Conservation (phyloP, 2,329 filamentous ascomycete species). For the Neophaeococcomyces aloes region DNA sequence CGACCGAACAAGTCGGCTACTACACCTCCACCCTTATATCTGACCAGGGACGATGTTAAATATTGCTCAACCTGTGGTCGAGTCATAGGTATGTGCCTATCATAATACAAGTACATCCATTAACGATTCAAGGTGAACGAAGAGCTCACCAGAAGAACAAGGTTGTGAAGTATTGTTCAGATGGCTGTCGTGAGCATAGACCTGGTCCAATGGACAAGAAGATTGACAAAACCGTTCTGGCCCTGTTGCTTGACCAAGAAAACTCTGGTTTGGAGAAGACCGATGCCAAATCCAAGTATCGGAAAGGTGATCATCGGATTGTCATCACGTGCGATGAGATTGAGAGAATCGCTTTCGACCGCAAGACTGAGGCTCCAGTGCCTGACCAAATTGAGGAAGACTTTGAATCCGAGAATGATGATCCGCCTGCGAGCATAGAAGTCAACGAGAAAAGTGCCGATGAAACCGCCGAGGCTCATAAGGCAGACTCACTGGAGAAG, state of each 20-base stretch:
- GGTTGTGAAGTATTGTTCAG: conserved; percentile 47
- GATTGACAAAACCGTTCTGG: conserved; percentile 34
- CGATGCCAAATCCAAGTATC: conserved; percentile 10
- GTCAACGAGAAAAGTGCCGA: background rate
- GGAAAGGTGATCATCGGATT: conserved; percentile 43
- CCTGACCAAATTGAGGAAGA: conserved; percentile 34
- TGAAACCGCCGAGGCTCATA: background rate
- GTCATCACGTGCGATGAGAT: conserved; percentile 42
- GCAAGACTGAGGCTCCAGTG: conserved; percentile 36
- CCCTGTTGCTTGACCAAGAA: conserved; percentile 29
- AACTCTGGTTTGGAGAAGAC: conserved; percentile 25
- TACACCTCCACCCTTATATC: conserved; percentile 45
- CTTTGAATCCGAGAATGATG: conserved; percentile 12
- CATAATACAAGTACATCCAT: too few species aligned
- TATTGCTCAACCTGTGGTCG: conserved; percentile 41
- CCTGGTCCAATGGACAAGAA: conserved; percentile 40
- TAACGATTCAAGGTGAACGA: background rate
- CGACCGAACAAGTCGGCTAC: conserved; percentile 32
- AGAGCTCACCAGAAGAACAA: conserved; percentile 18
- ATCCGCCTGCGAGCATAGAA: conserved; percentile 10
- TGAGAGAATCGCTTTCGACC: conserved; percentile 42
- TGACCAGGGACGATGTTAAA: conserved; percentile 38
- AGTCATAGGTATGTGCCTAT: conserved; percentile 27
- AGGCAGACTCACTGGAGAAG: conserved; percentile 30
- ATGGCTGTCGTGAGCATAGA: conserved; percentile 44